These are phyloP conservation scores for Phylloporus rhodoxanthus DNA, from an alignment of 768 basidiomycete genomes.

Conservation along the genomic window DNA sequence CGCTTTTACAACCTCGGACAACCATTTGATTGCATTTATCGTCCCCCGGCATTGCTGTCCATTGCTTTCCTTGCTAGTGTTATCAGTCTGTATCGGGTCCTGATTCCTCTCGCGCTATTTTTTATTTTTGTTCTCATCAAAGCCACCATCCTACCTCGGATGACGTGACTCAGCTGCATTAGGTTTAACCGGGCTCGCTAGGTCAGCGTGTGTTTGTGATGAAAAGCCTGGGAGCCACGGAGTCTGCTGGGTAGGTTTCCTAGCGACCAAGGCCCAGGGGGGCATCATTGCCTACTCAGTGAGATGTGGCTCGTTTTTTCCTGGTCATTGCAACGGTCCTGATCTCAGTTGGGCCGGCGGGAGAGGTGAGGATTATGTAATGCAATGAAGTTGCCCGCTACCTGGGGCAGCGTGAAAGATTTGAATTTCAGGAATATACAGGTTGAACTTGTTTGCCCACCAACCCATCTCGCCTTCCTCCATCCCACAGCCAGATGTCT, in stretches of 20 bases:
- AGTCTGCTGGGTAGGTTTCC: background rate
- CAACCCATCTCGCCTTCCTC: background rate
- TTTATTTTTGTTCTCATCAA: background rate
- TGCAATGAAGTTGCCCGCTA: background rate
- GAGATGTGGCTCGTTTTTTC: background rate
- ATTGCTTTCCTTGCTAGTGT: conserved; percentile 14
- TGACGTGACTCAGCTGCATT: conserved; percentile 13
- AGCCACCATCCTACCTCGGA: conserved; percentile 9
- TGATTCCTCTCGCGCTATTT: conserved; percentile 12
- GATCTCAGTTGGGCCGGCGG: too few species aligned
- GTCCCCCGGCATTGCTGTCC: conserved; percentile 6
- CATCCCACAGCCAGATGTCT: background rate
- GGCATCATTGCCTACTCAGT: background rate
- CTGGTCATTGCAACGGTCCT: background rate
- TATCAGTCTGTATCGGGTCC: conserved; percentile 20
- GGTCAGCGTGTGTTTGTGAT: background rate
- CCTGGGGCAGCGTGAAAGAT: background rate
- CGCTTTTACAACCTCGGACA: conserved; percentile 16
- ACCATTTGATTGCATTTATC: conserved; percentile 6
- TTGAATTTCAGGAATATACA: background rate
- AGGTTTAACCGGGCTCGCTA: conserved; percentile 6
- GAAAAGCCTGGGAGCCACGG: conserved; percentile 9
- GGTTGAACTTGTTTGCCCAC: conserved; percentile 1
- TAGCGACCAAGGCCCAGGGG: background rate
- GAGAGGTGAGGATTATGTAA: conserved; percentile 10